Base-by-base conservation (phyloP, 2,329 filamentous ascomycete species). In the Colletotrichum spinosum region DNA sequence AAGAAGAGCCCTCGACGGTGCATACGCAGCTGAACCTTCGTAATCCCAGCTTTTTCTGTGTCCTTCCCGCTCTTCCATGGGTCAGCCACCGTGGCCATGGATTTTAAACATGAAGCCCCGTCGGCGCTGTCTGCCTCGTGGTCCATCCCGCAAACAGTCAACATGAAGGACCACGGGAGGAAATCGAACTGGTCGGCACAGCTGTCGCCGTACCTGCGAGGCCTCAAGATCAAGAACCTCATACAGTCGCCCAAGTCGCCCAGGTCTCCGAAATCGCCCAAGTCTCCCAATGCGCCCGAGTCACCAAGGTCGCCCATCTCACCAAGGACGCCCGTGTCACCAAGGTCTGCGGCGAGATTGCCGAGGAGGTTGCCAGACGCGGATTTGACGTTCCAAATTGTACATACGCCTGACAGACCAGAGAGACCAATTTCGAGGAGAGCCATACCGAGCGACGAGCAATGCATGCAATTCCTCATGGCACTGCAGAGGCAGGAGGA, bases 401-500 rank as follows among this genome's bases (percentile, higher is more conserved):
- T 49, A 2, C 67, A 69, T 17, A 68, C 66, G 34, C 67, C 67
- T 8, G 67, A 69, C 58, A 50, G 67, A 17, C 67, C 61, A 12
- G 61, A 59, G 12, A 48, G 54, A 13, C 67, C 66, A 8, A 54
- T 67, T 11, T 60, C 66, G n/a, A 60, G 42, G n/a, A 56, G 57
- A 33, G 61, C 54, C n/a, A 65, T 61, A 11, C 67, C 67, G 34
- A 62, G 54, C n/a, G 67, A 69, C 9, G 65, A 68, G 15, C 53
- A 69, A 34, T 69, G 67, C 58, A 68, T 68, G 67, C 44, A 65
- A 13, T 69, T 69, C 4, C 51, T 69, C 37, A 67, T 67, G 58
- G 58, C 66, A 2, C 15, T 68, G 38, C 63, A 65, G 54, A 61
- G 42, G 42, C 61, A 65, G 48, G 62, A 65, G 49, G 63, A 66